Evolutionary conservation across 2,329 filamentous ascomycete species (phyloP), one percentile per base, ranked within the genome.

Genomic region (Aspergillus cejpii): DNA sequence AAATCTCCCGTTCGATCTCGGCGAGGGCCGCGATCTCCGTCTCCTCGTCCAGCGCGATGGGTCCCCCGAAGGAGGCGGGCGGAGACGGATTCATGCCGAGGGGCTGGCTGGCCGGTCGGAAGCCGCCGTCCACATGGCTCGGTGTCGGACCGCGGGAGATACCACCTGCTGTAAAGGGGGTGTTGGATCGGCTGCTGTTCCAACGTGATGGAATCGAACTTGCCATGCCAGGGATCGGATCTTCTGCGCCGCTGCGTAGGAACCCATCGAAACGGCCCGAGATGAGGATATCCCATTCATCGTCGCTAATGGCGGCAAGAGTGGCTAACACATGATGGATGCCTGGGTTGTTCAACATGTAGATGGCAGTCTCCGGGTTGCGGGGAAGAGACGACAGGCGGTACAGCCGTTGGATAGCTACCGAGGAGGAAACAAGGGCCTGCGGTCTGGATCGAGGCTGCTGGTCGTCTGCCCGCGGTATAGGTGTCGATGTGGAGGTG

Each of bases 251-350:
- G 36, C 88, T 94, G 81, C 91, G 94, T 15, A 96, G 75, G 68
- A 97, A 97, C 3, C 91, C 91, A 61, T 96, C 90, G 58, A 97
- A 97, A 21, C 91, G 85, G 21, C 91, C 91, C 0, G 91, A 96
- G 3, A 85, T 87, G 10, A 97, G 75, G 44, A 97, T 94, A 51
- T 96, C 91, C 91, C 91, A 97, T 66, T 97, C 91, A n/a, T 87
- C 85, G 37, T 83, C 79, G 61, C 85, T 92, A 56, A 97, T 92
- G 41, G 90, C 87, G 27, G 86, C 83, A 39, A 96, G 76, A 0
- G 91, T 95, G 31, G 87, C 83, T 2, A 97, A 79, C 24, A 95
- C 81, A 59, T 92, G 85, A 64, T 97, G 91, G 39, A 92, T 80
- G 10, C 79, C 74, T 0, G 83, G 82, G 63, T 96, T 85, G 63